A percentile compares a stretch with the other conserved stretches of the same genome.
phyloP scores from a whole-genome alignment of 345 rosid genomes.

The Eucalyptus regnans region DNA sequence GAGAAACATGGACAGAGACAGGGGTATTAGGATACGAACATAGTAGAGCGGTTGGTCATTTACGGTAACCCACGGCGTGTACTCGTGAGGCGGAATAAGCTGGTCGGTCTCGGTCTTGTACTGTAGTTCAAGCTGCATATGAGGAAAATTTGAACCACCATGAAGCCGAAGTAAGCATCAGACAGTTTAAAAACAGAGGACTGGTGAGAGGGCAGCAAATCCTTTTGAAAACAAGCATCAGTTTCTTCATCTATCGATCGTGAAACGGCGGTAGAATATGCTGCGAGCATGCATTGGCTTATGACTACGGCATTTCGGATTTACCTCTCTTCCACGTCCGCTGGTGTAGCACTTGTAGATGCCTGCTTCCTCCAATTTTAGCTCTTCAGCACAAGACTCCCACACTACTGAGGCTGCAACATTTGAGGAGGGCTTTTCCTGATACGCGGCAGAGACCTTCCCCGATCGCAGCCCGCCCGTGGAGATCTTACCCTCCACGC shows the following conservation, averaged over 20 bases:
- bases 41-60: slow-evolving; percentile 3
- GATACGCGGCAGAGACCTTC: neutral
- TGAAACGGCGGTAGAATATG: neutral
- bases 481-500: slow-evolving; percentile 6
- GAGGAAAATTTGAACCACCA: neutral
- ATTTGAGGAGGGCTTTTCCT: neutral
- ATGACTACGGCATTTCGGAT: neutral
- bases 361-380: slow-evolving; percentile 1
- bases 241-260: neutral
- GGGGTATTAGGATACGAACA: neutral
- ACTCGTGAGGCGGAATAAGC: slow-evolving; percentile 18
- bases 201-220: neutral
- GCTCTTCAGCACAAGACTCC: slow-evolving; percentile 7
- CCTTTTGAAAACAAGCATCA: neutral
- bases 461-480: neutral
- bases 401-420: neutral
- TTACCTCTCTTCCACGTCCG: slow-evolving; percentile 28
- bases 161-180: neutral
- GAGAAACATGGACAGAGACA: neutral
- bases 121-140: slow-evolving; percentile 9
- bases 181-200: neutral
- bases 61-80: slow-evolving; percentile 30
- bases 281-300: neutral
- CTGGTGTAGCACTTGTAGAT: slow-evolving; percentile 18
- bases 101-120: slow-evolving; percentile 15